phyloP scores from a whole-genome alignment of 805 yeast genomes.

The Allodekkera sacchari region DNA sequence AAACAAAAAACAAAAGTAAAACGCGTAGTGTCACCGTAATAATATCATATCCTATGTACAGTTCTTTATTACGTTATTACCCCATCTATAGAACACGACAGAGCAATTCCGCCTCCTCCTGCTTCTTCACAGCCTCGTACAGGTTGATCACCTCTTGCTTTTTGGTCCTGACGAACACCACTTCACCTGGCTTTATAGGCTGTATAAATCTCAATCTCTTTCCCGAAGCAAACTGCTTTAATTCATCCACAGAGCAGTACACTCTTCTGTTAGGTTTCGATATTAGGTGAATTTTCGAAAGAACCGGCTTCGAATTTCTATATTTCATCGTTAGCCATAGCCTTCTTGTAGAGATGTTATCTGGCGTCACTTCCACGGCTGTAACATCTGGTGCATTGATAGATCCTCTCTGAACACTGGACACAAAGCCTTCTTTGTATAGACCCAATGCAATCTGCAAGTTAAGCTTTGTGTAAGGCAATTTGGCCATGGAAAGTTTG shows the following conservation, averaged over 20 bases:
- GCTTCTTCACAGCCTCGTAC: conserved; percentile 76
- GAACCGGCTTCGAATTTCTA: conserved; percentile 69
- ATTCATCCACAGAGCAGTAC: conserved; percentile 50
- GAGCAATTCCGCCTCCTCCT: conserved; percentile 67
- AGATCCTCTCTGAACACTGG: conserved; percentile 80
- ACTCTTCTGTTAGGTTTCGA: conserved; percentile 83
- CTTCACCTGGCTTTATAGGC: conserved; percentile 86
- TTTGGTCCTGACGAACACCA: conserved; percentile 53
- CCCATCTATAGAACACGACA: conserved; percentile 53
- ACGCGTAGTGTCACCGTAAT: no score
- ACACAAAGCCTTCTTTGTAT: conserved; percentile 84
- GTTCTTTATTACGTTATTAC: no score
- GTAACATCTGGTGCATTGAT: conserved; percentile 71
- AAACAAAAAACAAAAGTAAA: no score
- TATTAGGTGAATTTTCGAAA: conserved; percentile 61
- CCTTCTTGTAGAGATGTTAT: conserved; percentile 76
- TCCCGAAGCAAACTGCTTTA: conserved; percentile 71
- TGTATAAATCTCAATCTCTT: conserved; percentile 61
- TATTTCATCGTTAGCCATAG: conserved; percentile 92
- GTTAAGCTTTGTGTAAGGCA: conserved; percentile 79
- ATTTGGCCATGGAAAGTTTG: conserved; percentile 60
- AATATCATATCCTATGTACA: no score
- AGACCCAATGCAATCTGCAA: conserved; percentile 76
- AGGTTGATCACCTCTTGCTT: conserved; percentile 55
- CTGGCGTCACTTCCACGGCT: conserved; percentile 75